phyloP scores from a whole-genome alignment of 257 asterid species.

The Penstemon barbatus region DNA sequence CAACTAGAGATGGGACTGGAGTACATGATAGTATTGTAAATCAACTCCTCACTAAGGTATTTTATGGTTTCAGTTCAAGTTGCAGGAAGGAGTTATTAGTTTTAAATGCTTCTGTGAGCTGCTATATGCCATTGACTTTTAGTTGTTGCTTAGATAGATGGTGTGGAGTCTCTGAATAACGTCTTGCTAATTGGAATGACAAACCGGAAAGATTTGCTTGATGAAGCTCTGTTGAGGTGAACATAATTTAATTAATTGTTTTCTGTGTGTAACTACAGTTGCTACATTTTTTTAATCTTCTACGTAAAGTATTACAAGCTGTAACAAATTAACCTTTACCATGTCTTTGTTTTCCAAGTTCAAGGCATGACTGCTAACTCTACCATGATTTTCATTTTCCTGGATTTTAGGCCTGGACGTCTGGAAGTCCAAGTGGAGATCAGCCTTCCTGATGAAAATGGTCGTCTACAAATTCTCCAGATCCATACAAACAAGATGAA shows the following conservation, averaged over 20 bases:
- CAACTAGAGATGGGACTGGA: constrained; percentile 99
- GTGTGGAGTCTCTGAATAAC: constrained; percentile 97
- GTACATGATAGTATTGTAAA: constrained; percentile 99
- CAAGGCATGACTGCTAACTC: constrained; percentile 12
- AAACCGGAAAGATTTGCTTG: constrained; percentile 94
- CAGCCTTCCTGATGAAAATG: constrained; percentile 99
- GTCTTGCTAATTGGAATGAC: constrained; percentile 99
- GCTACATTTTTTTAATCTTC: constrained; percentile 17
- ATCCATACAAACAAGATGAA: constrained; percentile 97
- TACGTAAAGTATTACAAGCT: neutral
- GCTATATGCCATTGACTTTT: constrained; percentile 26
- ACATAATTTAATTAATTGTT: constrained; percentile 20
- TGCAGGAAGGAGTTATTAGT: constrained; percentile 18
- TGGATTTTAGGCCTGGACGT: constrained; percentile 88
- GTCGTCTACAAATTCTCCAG: constrained; percentile 96
- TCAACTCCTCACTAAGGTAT: constrained; percentile 97
- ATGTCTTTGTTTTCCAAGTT: constrained; percentile 16
- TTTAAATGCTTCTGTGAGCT: constrained; percentile 22
- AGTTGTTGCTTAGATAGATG: constrained; percentile 77
- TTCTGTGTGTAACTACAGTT: constrained; percentile 17
- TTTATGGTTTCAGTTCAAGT: constrained; percentile 30
- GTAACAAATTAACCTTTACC: constrained; percentile 3
- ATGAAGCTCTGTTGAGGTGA: constrained; percentile 98
- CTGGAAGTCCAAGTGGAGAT: constrained; percentile 99
- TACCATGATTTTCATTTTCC: constrained; percentile 15